These are phyloP conservation scores for Nicotiana otophora DNA, from an alignment of 257 asterid species.

Conservation along the genomic window DNA sequence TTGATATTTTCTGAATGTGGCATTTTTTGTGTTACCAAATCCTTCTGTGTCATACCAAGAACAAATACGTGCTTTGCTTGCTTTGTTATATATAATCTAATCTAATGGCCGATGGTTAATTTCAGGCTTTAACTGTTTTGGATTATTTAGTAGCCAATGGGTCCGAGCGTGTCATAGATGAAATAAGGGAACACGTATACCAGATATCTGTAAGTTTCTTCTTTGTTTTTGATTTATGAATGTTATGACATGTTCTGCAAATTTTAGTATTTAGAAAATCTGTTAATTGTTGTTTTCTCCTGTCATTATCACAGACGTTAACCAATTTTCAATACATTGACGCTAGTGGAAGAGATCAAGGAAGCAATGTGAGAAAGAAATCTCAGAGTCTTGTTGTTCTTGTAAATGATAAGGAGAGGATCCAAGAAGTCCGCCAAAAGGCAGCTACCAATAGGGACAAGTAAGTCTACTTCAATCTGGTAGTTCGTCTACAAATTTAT, in stretches of 20 bases:
- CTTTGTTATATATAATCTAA: neutral
- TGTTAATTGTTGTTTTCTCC: neutral
- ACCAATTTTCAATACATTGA: constrained; percentile 92
- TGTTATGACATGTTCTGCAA: neutral
- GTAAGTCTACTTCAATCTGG: constrained; percentile 37
- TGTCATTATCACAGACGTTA: constrained; percentile 53
- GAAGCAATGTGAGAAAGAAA: constrained; percentile 88
- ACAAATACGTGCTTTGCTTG: neutral
- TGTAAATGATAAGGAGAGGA: constrained; percentile 92
- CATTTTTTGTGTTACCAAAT: neutral
- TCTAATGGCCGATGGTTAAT: constrained; percentile 11
- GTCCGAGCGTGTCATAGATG: constrained; percentile 89
- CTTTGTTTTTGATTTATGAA: neutral
- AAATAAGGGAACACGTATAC: constrained; percentile 87
- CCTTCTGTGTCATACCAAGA: neutral
- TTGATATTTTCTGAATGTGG: neutral
- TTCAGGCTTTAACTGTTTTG: constrained; percentile 82
- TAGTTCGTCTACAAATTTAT: too few relatives aligned
- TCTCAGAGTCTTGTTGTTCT: constrained; percentile 87
- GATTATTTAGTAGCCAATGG: constrained; percentile 96
- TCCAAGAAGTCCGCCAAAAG: constrained; percentile 90
- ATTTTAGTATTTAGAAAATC: neutral
- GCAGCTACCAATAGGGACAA: constrained; percentile 88
- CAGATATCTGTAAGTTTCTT: constrained; percentile 79
- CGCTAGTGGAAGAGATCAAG: constrained; percentile 95